Conservation (phyloP, 176 grass and related monocot genomes). For the Hyparrhenia diplandra region DNA sequence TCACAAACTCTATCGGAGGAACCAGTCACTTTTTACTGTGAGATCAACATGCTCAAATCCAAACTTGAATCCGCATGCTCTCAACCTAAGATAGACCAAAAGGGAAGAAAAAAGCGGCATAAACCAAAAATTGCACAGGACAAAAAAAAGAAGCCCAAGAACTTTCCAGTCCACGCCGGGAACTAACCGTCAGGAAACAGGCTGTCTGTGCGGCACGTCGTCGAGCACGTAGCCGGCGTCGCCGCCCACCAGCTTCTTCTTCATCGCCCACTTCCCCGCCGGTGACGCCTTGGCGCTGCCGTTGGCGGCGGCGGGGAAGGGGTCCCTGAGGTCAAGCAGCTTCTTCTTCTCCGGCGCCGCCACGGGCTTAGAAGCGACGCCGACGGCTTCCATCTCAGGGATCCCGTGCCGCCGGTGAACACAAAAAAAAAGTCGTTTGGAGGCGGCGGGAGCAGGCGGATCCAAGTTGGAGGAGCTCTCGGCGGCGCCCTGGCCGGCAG, state of each 20-base stretch:
- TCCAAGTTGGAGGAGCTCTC: no score
- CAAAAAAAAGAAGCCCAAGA: not conserved
- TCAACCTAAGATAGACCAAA: not conserved
- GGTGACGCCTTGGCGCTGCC: not conserved
- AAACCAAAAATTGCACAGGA: not conserved
- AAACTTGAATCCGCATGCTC: not conserved
- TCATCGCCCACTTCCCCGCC: constrained; percentile 38
- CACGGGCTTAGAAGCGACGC: constrained; percentile 26
- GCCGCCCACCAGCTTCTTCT: constrained; percentile 67
- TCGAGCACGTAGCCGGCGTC: constrained; percentile 84
- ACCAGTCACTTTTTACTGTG: not conserved
- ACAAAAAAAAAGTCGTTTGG: no score
- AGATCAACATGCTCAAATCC: not conserved
- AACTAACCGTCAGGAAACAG: constrained; percentile 22
- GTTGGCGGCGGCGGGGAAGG: constrained; percentile 13
- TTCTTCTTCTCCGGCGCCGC: constrained; percentile 28
- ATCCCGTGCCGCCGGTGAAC: not conserved
- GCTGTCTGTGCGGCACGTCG: constrained; percentile 94
- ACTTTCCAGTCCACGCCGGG: constrained; percentile 10
- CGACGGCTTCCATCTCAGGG: constrained; percentile 36
- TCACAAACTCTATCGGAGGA: not conserved
- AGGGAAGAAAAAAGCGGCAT: not conserved
- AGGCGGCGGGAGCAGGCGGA: no score
- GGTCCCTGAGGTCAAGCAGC: constrained; percentile 44
- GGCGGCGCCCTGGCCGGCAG: no score